Conservation (phyloP, 805 yeast species). For the Candida maris region DNA sequence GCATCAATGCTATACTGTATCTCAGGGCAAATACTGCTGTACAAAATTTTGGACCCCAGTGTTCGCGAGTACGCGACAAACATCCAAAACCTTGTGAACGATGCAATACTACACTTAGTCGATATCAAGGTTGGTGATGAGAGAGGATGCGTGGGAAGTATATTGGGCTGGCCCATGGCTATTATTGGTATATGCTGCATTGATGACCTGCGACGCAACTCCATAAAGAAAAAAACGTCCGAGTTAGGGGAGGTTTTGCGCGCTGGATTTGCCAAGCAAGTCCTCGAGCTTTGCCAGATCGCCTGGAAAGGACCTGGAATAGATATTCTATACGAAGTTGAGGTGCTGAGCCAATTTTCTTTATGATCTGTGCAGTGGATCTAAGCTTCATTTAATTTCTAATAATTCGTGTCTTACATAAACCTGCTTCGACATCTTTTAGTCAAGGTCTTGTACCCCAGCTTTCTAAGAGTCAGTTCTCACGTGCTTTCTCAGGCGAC, state of each 20-base stretch:
- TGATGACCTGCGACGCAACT: neutral
- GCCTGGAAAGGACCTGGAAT: slow-evolving; percentile 5
- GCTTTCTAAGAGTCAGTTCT: too few species aligned
- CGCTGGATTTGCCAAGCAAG: slow-evolving; percentile 4
- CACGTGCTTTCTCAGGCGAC: too few species aligned
- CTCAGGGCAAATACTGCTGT: slow-evolving; percentile 3
- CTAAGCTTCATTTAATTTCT: too few species aligned
- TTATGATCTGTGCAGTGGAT: too few species aligned
- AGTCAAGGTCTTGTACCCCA: too few species aligned
- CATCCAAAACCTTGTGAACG: slow-evolving; percentile 2
- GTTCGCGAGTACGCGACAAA: neutral
- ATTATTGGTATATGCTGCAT: slow-evolving; percentile 5
- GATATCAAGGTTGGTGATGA: slow-evolving; percentile 4
- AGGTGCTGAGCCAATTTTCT: slow-evolving; percentile 1
- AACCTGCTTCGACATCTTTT: too few species aligned
- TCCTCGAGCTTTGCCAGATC: slow-evolving; percentile 4
- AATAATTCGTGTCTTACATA: too few species aligned
- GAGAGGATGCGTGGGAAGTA: slow-evolving; percentile 6
- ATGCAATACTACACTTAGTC: slow-evolving; percentile 1
- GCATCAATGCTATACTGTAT: slow-evolving; percentile 6
- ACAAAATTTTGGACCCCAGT: slow-evolving; percentile 2
- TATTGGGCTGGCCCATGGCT: slow-evolving; percentile 7
- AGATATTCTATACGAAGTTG: slow-evolving; percentile 1
- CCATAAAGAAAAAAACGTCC: neutral
- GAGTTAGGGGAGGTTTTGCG: slow-evolving; percentile 6